phyloP scores from a whole-genome alignment of 768 basidiomycete species.

The Dentipellis fragilis region DNA sequence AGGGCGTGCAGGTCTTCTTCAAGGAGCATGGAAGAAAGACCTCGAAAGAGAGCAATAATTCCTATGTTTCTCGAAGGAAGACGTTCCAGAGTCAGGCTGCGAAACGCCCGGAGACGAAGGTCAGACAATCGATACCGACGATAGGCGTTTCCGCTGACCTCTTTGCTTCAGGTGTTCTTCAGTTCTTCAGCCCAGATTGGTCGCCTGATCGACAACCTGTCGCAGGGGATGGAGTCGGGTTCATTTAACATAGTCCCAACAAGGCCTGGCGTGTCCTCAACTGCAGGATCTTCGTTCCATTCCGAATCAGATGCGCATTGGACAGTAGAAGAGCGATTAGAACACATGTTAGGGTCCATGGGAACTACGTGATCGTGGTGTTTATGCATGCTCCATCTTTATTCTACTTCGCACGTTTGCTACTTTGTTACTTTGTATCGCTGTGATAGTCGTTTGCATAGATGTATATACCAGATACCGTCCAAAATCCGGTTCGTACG shows the following conservation, averaged over 20 bases:
- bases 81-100: slow-evolving; percentile 32
- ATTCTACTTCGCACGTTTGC: slow-evolving; percentile 3
- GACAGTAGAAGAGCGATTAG: slow-evolving; percentile 69
- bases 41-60: slow-evolving; percentile 54
- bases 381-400: slow-evolving; percentile 2
- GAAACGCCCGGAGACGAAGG: slow-evolving; percentile 77
- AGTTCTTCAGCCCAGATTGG: slow-evolving; percentile 73
- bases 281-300: slow-evolving; percentile 21
- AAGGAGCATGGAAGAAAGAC: slow-evolving; percentile 63
- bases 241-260: slow-evolving; percentile 68
- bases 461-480: no score
- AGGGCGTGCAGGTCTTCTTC: slow-evolving; percentile 62
- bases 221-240: slow-evolving; percentile 72
- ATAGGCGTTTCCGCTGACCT: neutral
- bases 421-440: neutral
- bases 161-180: slow-evolving; percentile 49
- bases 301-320: slow-evolving; percentile 53
- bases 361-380: slow-evolving; percentile 20
- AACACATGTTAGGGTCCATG: slow-evolving; percentile 51
- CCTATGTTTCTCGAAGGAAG: slow-evolving; percentile 56
- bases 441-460: no score
- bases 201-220: slow-evolving; percentile 74
- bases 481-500: no score
- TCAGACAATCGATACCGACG: slow-evolving; percentile 20
- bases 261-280: slow-evolving; percentile 6